Base-by-base conservation (phyloP, 768 basidiomycete genomes). In the Paxillus ammoniavirescens region DNA sequence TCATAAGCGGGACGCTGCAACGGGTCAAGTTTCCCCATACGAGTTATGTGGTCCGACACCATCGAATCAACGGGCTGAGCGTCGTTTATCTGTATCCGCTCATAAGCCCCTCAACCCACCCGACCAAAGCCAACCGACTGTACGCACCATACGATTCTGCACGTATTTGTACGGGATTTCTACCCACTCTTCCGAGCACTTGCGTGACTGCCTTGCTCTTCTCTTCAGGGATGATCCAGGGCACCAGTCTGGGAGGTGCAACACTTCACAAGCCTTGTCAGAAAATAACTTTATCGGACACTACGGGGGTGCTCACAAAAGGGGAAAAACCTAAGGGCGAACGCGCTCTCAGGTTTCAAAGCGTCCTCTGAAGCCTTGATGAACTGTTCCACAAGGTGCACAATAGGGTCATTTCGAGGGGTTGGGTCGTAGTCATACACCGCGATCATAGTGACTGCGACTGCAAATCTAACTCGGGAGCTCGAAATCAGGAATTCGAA, bases 181-280 rank as follows among this genome's bases (percentile, higher is more conserved):
- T 4, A 42, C n/a, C 17, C 43, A 23, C 26, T 52, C 50, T 35
- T 2, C 15, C 8, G 47, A 30, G 13, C 41, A 14, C 9, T 26
- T 23, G 28, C 30, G 36, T 14, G 57, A 21, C 13, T 28, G 14
- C 0, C 17, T 42, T 8, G 54, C 45, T 42, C 48, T 38, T 8
- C 9, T 40, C 33, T 58, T 55, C 26, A 54, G 12, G 2, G 35
- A 45, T 7, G 54, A 45, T 2, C 57, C 57, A 5, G 65, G 61
- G 6, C 59, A 54, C 64, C 61, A 67, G 5, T 60, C 54, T 1
- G 65, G 65, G 12, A 63, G 33, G 23, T 62, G 30, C 47, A 62
- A 58, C 21, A 68, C 65, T 67, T 50, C 18, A 28, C 37, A 10
- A 18, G 10, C n/a, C 36, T 8, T 31, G 5, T 18, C 43, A 28